Evolutionary conservation across 2,329 filamentous ascomycete genomes (phyloP).

Genomic region (Rachicladosporium sp.): DNA sequence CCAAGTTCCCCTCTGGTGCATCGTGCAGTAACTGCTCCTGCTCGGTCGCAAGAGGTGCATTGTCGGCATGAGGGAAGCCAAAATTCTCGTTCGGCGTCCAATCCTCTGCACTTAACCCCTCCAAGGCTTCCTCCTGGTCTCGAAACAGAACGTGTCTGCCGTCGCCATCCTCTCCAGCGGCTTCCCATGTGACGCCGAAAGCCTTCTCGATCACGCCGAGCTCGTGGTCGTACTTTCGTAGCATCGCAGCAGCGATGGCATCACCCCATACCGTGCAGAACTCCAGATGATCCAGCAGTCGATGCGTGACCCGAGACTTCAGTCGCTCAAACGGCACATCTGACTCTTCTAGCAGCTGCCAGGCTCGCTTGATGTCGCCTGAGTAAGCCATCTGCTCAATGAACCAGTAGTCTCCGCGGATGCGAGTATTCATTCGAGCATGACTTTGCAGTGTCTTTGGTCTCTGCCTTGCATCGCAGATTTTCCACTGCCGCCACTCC

Average conservation of each 20-base stretch:
- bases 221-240: conserved; percentile 20
- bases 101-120: conserved; percentile 13
- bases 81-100: conserved; percentile 17
- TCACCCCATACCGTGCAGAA: conserved; percentile 15
- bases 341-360: conserved; percentile 18
- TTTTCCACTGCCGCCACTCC: conserved; percentile 24
- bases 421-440: conserved; percentile 12
- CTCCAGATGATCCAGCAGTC: conserved; percentile 18
- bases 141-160: conserved; percentile 16
- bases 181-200: conserved; percentile 19
- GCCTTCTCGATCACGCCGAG: conserved; percentile 19
- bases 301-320: conserved; percentile 10
- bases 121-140: conserved; percentile 19
- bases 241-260: conserved; percentile 14
- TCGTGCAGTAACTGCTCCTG: conserved; percentile 13
- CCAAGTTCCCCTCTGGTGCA: conserved; percentile 8
- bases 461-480: conserved; percentile 9
- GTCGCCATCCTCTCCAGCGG: conserved; percentile 8
- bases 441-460: conserved; percentile 10
- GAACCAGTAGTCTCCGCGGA: conserved; percentile 23
- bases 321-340: conserved; percentile 12
- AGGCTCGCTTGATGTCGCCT: conserved; percentile 19
- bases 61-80: conserved; percentile 18
- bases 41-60: conserved; percentile 6
- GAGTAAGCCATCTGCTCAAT: conserved; percentile 21